Conservation (phyloP, 2,329 filamentous ascomycete genomes). For the Paracorniculantispora psalliotae region DNA sequence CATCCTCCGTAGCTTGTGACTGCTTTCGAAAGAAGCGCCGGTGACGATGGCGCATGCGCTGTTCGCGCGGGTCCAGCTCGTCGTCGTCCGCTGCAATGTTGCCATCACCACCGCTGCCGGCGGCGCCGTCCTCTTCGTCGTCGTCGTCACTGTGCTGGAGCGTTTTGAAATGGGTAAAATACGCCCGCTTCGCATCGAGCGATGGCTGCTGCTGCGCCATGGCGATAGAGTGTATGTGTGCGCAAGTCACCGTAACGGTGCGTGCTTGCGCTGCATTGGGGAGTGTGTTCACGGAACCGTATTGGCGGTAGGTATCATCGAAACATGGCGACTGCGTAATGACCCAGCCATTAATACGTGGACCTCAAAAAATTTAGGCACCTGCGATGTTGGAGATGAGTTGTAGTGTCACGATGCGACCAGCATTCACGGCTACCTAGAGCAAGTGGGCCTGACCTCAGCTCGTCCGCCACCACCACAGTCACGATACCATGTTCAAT, state of each 20-base stretch:
- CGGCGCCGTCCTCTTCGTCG: neutral
- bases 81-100: slow-evolving; percentile 24
- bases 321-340: too few species aligned
- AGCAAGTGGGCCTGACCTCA: neutral
- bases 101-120: neutral
- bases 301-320: too few species aligned
- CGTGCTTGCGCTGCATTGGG: neutral
- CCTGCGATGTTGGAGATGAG: neutral
- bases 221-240: neutral
- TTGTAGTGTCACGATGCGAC: neutral
- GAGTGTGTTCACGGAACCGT: too few species aligned
- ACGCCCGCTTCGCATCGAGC: slow-evolving; percentile 39
- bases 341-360: too few species aligned
- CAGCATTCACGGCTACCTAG: neutral
- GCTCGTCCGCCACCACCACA: too few species aligned
- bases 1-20: too few species aligned
- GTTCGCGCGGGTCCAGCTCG: slow-evolving; percentile 26
- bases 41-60: slow-evolving; percentile 27
- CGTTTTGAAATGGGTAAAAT: slow-evolving; percentile 39
- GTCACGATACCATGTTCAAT: too few species aligned
- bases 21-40: slow-evolving; percentile 24
- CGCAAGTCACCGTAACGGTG: neutral
- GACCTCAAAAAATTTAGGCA: neutral
- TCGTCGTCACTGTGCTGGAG: slow-evolving; percentile 26
- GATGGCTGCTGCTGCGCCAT: slow-evolving; percentile 20